These are phyloP conservation scores for Dioszegia crocea DNA, from an alignment of 768 basidiomycete genomes.

Conservation along the genomic window DNA sequence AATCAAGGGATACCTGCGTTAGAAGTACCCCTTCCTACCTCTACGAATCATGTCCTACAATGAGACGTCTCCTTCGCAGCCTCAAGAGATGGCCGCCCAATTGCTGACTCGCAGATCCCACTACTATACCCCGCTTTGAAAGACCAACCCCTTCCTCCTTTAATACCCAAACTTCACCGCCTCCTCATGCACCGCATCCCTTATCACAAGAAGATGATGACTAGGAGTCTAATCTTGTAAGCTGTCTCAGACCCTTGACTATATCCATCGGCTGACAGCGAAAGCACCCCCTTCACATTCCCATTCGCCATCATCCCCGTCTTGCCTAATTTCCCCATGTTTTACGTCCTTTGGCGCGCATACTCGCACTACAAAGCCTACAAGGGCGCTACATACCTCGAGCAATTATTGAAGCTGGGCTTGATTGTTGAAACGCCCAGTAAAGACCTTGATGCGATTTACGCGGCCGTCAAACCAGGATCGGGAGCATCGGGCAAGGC, in stretches of 20 bases:
- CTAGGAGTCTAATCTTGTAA: slow-evolving; percentile 35
- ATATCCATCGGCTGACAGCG: background rate
- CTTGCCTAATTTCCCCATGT: slow-evolving; percentile 50
- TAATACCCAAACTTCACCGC: slow-evolving; percentile 37
- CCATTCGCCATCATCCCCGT: slow-evolving; percentile 51
- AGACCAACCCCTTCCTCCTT: slow-evolving; percentile 28
- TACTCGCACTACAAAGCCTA: slow-evolving; percentile 50
- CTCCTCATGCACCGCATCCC: slow-evolving; percentile 42
- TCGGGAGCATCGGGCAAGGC: background rate
- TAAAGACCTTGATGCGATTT: slow-evolving; percentile 32
- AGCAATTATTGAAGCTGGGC: slow-evolving; percentile 35
- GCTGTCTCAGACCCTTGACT: slow-evolving; percentile 5
- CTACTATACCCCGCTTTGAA: slow-evolving; percentile 35
- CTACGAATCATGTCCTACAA: no score
- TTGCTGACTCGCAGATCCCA: slow-evolving; percentile 31
- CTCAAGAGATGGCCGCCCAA: no score
- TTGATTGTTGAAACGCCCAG: slow-evolving; percentile 37
- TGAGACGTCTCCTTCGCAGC: no score
- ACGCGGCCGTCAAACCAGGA: slow-evolving; percentile 9
- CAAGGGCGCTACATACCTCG: slow-evolving; percentile 47
- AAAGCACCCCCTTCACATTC: slow-evolving; percentile 41
- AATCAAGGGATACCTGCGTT: no score
- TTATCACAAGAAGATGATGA: slow-evolving; percentile 43
- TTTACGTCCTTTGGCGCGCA: slow-evolving; percentile 52
- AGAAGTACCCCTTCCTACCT: no score